A percentile compares a stretch with the other conserved stretches of the same genome.
phyloP scores from a whole-genome alignment of 2,329 filamentous ascomycete species.

The Aspergillus pseudotamarii region DNA sequence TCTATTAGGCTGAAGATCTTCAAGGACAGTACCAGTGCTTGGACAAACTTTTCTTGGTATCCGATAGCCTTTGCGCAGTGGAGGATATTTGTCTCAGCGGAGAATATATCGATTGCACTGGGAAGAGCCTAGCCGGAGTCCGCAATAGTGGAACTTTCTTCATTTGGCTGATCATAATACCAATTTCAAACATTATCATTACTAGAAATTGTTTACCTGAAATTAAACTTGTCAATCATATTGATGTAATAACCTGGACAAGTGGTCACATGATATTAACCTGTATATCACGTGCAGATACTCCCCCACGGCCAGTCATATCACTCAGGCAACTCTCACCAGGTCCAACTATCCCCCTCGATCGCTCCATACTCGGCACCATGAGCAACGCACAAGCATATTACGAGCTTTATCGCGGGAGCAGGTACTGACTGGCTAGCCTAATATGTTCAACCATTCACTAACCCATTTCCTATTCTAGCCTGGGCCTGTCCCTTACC shows the following conservation, averaged over 20 bases:
- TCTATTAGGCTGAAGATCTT: background rate
- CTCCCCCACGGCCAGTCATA: background rate
- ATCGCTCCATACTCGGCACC: conserved; percentile 20
- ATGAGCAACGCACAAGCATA: conserved; percentile 58
- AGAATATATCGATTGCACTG: background rate
- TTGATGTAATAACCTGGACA: conserved; percentile 10
- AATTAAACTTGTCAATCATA: background rate
- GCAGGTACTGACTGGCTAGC: conserved; percentile 68
- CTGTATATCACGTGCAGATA: conserved; percentile 19
- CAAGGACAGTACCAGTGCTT: background rate
- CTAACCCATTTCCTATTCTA: conserved; percentile 45
- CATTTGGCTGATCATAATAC: background rate
- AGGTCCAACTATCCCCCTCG: conserved; percentile 11
- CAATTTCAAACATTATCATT: background rate
- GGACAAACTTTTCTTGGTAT: conserved; percentile 9
- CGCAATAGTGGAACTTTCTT: background rate
- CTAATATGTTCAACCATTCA: background rate
- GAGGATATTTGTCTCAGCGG: background rate
- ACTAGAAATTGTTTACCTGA: background rate
- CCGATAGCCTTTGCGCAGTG: conserved; percentile 3
- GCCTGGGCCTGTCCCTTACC: conserved; percentile 88
- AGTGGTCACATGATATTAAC: background rate
- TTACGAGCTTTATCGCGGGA: conserved; percentile 97
- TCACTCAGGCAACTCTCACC: conserved; percentile 10
- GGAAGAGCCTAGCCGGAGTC: background rate